Evolutionary conservation across 2,329 filamentous ascomycete species (phyloP), one percentile per base, ranked within the genome.

Genomic region (Aspergillus proliferans): DNA sequence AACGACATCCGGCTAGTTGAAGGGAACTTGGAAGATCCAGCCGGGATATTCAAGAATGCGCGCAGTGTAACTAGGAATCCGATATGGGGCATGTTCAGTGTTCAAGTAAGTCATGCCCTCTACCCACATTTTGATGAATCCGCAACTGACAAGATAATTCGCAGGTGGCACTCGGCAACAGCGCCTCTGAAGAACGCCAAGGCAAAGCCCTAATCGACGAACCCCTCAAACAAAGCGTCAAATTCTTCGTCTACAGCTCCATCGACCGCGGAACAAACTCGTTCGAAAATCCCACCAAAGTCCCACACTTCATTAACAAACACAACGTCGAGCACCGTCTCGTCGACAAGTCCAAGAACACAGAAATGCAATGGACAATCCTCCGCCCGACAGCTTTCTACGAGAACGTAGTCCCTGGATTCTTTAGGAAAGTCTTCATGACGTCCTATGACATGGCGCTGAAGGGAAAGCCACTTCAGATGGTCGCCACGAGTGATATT

Each of bases 241-340:
- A 74, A 50, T 76, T 82, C 58, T 83, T 86, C 56, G 76, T 87
- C 41, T 86, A 85, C 67, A 78, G 75, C 26, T 80, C 76, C 46
- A 80, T 85, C 22, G 84, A 86, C 53, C 80, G 84, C 36, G 81
- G 82, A 40, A 81, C 82, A 42, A 75, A 79, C 36, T 73, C 72
- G 5, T 76, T 74, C 43, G 75, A 77, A 58, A 72, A 74, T 4
- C 69, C 75, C 0, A 85, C 82, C 0, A 59, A 71, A 0, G 73
- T 86, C 43, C 79, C 80, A 0, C 82, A 87, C 63, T 87, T 87
- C 62, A 73, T 74, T 50, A 73, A 66, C 56, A 87, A 87, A 62
- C 74, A 80, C 56, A 64, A 75, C 9, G 82, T 86, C 57, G 84
- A 87, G 66, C 67, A 77, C 46, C 72, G 86, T 54, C 73, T 87